Percentiles rank a stretch among this genome's conserved stretches.
Conservation (phyloP, 2,329 filamentous ascomycete species). For the Cordyceps tenuipes region DNA sequence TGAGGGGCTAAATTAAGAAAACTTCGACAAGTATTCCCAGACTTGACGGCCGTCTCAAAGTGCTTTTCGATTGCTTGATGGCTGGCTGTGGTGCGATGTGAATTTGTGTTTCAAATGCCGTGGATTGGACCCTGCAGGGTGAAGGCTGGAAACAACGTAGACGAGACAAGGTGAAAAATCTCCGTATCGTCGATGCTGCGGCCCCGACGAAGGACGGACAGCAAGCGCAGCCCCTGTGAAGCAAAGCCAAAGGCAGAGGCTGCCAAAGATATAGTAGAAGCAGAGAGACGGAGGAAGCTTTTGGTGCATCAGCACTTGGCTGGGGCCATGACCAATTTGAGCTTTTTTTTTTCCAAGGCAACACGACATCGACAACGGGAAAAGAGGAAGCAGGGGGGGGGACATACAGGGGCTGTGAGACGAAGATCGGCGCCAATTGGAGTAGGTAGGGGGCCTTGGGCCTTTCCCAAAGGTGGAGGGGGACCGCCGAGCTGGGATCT, state of each 20-base stretch:
- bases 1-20: neutral
- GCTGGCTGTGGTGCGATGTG: slow-evolving; percentile 4
- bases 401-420: neutral
- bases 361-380: slow-evolving; percentile 3
- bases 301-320: neutral
- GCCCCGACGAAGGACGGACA: neutral
- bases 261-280: neutral
- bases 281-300: neutral
- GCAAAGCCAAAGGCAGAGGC: neutral
- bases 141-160: slow-evolving; percentile 1
- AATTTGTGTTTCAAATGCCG: slow-evolving; percentile 9
- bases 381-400: slow-evolving; percentile 1
- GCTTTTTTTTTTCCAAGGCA: neutral
- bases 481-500: slow-evolving; percentile 8
- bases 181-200: neutral
- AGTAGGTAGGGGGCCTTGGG: neutral
- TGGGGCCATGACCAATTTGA: slow-evolving; percentile 2
- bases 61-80: neutral
- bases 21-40: neutral
- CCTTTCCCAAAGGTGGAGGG: neutral
- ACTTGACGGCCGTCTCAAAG: neutral
- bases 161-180: neutral
- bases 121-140: slow-evolving; percentile 3
- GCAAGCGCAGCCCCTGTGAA: neutral
- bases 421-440: slow-evolving; percentile 6